These are phyloP conservation scores for Vitis rotundifolia DNA, from an alignment of 164 flowering plant species.

Conservation along the genomic window DNA sequence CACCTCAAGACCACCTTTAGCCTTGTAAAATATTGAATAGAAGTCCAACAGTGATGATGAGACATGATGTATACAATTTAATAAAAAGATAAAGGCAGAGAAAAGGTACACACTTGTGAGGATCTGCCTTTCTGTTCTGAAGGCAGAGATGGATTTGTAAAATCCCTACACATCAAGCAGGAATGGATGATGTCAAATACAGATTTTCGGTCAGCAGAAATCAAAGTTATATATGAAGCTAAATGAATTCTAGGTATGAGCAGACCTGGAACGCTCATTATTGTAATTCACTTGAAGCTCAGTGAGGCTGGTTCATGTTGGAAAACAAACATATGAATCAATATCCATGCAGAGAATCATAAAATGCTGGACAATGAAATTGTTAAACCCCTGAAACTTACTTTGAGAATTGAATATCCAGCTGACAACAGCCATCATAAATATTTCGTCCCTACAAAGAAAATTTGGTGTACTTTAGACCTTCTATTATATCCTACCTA, in stretches of 20 bases:
- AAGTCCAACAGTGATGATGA: too few relatives aligned
- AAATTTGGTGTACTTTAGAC: too few relatives aligned
- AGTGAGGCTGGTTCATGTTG: constrained; percentile 57
- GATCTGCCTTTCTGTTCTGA: constrained; percentile 88
- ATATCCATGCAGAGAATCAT: constrained; percentile 10
- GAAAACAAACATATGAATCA: not conserved
- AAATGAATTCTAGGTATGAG: not conserved
- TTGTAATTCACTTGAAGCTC: constrained; percentile 96
- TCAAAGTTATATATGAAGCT: not conserved
- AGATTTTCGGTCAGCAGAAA: too few relatives aligned
- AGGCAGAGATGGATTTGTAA: constrained; percentile 88
- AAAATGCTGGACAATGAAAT: not conserved
- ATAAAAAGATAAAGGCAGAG: too few relatives aligned
- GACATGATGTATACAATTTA: too few relatives aligned
- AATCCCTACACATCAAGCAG: constrained; percentile 46
- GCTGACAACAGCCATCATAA: constrained; percentile 98
- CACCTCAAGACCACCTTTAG: too few relatives aligned
- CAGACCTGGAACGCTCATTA: constrained; percentile 92
- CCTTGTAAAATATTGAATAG: too few relatives aligned
- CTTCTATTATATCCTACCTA: too few relatives aligned
- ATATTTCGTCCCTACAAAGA: constrained; percentile 88
- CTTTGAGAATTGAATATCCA: constrained; percentile 97
- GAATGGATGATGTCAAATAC: too few relatives aligned
- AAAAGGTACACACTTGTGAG: not conserved
- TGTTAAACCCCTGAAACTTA: constrained; percentile 29